These are phyloP conservation scores for Neurospora pannonica DNA, from an alignment of 495 filamentous ascomycete species.

Conservation along the genomic window DNA sequence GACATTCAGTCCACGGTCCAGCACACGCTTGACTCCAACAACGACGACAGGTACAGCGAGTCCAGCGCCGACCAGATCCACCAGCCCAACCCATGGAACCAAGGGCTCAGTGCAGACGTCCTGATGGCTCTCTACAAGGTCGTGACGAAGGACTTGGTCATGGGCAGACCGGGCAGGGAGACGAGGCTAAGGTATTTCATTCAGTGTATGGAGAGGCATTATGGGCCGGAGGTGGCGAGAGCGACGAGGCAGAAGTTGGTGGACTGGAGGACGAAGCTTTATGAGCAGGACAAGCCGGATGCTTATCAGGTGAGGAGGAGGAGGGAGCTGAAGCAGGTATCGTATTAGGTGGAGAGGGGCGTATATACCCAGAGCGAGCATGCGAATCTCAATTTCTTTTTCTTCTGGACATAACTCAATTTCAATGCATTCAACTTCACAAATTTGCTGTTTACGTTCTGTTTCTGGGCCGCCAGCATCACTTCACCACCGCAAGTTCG, in stretches of 20 bases:
- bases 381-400: no score
- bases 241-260: background rate
- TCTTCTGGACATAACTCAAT: background rate
- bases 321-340: background rate
- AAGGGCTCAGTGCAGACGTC: constrained; percentile 13
- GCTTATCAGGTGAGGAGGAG: background rate
- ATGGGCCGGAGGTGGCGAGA: constrained; percentile 20
- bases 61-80: background rate
- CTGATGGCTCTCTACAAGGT: constrained; percentile 27
- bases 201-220: constrained; percentile 18
- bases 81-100: background rate
- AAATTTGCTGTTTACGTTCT: background rate
- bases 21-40: background rate
- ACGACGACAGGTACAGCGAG: background rate
- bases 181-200: constrained; percentile 30
- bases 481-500: background rate
- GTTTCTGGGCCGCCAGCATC: no score
- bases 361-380: background rate
- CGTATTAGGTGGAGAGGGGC: background rate
- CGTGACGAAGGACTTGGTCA: constrained; percentile 28
- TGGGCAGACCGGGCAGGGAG: constrained; percentile 24
- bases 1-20: constrained; percentile 1
- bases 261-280: background rate
- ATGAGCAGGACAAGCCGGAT: background rate
- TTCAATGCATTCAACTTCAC: background rate